Percentiles rank a stretch among this genome's conserved stretches.
Conservation (phyloP, 2,329 filamentous ascomycete species). For the Penicillium digitatum region DNA sequence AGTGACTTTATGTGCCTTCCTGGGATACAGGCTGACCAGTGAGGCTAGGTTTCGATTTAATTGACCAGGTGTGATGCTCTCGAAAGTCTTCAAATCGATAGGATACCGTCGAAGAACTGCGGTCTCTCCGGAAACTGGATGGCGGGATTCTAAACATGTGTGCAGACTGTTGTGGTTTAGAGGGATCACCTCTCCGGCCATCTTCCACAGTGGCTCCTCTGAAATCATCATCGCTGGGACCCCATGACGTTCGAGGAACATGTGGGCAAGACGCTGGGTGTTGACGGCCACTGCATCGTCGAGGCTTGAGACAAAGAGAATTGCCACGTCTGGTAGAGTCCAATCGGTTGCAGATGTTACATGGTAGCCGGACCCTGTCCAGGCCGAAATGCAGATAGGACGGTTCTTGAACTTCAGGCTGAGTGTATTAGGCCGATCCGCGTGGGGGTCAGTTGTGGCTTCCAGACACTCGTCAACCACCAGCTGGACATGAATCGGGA, state of each 20-base stretch:
- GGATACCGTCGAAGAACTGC: constrained; percentile 40
- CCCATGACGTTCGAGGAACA: constrained; percentile 43
- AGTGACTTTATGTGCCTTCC: constrained; percentile 21
- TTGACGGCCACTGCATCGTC: constrained; percentile 30
- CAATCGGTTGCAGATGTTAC: constrained; percentile 41
- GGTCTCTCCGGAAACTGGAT: constrained; percentile 32
- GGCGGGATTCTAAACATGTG: constrained; percentile 42
- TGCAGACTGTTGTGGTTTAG: constrained; percentile 43
- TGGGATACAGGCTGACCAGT: constrained; percentile 34
- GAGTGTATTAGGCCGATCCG: constrained; percentile 32
- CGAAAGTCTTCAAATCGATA: constrained; percentile 47
- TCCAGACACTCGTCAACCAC: constrained; percentile 47
- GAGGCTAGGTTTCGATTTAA: constrained; percentile 48
- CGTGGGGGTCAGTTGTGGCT: constrained; percentile 28
- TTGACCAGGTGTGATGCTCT: constrained; percentile 46
- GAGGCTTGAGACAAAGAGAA: constrained; percentile 41
- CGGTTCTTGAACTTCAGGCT: constrained; percentile 40
- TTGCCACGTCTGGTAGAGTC: constrained; percentile 45
- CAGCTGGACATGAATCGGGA: constrained; percentile 47
- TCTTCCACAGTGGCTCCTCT: constrained; percentile 42
- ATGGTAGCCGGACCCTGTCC: constrained; percentile 37
- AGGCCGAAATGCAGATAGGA: constrained; percentile 36
- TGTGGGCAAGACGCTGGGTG: constrained; percentile 34
- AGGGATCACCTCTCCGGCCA: constrained; percentile 32
- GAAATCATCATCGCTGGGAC: constrained; percentile 46